phyloP scores from a whole-genome alignment of 2,329 filamentous ascomycete genomes.

The Teratosphaeria zuluensis region DNA sequence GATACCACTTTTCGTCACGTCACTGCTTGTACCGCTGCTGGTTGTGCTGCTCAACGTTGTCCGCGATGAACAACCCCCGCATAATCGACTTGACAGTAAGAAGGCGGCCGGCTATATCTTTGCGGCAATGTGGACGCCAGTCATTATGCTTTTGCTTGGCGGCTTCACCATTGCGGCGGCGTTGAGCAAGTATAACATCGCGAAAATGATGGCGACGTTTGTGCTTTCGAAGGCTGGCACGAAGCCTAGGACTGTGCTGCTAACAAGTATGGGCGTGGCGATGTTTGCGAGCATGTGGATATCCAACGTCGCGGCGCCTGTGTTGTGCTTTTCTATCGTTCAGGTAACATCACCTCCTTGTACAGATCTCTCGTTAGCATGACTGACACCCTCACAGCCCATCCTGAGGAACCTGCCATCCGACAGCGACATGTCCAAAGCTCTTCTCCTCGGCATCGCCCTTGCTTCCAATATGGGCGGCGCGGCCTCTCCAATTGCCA shows the following conservation, averaged over 20 bases:
- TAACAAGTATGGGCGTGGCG: constrained; percentile 98
- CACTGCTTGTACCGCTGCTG: constrained; percentile 84
- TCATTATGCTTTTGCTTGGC: constrained; percentile 94
- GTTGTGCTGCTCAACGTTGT: constrained; percentile 81
- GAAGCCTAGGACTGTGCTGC: constrained; percentile 72
- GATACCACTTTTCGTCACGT: constrained; percentile 94
- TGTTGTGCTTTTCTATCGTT: constrained; percentile 95
- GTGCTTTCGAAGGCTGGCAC: constrained; percentile 95
- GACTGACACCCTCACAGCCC: constrained; percentile 44
- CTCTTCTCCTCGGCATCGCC: constrained; percentile 88
- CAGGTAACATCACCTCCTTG: constrained; percentile 48
- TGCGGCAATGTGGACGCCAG: constrained; percentile 95
- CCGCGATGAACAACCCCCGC: constrained; percentile 60
- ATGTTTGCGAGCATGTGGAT: constrained; percentile 99
- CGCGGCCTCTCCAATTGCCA: constrained; percentile 92
- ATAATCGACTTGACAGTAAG: constrained; percentile 65
- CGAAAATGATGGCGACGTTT: constrained; percentile 92
- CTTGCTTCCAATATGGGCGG: constrained; percentile 92
- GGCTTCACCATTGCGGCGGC: constrained; percentile 95
- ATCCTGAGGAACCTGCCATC: constrained; percentile 86
- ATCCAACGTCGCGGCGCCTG: constrained; percentile 93
- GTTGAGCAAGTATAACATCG: constrained; percentile 92
- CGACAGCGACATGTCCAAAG: constrained; percentile 88
- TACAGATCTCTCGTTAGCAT: background rate
- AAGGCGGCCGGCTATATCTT: constrained; percentile 78